Evolutionary conservation across 2,329 filamentous ascomycete species (phyloP), one percentile per base, ranked within the genome.

Genomic region (Fusarium penzigii): DNA sequence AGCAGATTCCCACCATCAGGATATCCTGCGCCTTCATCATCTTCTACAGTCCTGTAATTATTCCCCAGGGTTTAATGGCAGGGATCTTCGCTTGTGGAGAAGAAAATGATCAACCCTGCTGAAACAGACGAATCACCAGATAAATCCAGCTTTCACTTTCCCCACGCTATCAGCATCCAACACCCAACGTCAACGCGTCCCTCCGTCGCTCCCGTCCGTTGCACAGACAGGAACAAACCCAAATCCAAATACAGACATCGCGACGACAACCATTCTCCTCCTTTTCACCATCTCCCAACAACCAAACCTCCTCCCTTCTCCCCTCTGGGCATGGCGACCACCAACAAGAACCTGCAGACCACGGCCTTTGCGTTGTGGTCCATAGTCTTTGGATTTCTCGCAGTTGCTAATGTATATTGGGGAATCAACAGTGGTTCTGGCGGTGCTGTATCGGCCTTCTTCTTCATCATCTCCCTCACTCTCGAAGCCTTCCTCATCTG

Each of bases 401-500:
- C 32, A 6, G 32, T 36, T 14, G 32, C 32, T 3, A 36, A 36
- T 36, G 32, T 36, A 3, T 36, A 36, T 36, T 36, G 32, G 32
- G 32, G 13, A 36, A 14, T 14, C 32, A 36, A 14, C 20, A 25
- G 20, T 7, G 20, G 20, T 25, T 25, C 20, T 25, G 20, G 20
- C n/a, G 36, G 25, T 38, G 14, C 17, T 6, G 38, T 13, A 1
- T 41, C 9, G 5, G 7, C 12, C 6, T 56, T 52, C 8, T 17
- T 54, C 6, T 41, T 50, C 16, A 36, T 61, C 40, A 17, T 53
- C 16, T 36, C 55, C 3, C 41, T 60, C 20, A 42, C 40, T 7
- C 41, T 65, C 12, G 52, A 62, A 40, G 29, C 48, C 9, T 65
- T 65, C 29, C 58, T 65, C 34, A 40, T 65, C n/a, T 53, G 62